Evolutionary conservation across 192 early-diverging fungal species (phyloP).

Genomic region (Podila verticillata): DNA sequence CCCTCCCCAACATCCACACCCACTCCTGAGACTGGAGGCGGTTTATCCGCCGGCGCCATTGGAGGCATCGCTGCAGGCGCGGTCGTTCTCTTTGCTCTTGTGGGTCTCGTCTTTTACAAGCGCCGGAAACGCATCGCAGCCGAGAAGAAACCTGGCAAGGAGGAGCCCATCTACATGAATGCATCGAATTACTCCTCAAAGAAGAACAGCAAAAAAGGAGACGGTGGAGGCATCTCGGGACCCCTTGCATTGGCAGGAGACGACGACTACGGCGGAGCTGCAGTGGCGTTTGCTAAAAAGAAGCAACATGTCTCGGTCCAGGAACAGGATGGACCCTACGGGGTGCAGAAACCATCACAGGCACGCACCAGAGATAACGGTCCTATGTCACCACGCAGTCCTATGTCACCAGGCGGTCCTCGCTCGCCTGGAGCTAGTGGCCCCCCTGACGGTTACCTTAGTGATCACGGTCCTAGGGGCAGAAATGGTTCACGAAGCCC

Average conservation of each 20-base stretch:
- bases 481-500: too few relatives aligned
- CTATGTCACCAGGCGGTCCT: not conserved
- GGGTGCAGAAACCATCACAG: not conserved
- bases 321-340: not conserved
- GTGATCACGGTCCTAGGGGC: too few relatives aligned
- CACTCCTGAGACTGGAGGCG: not conserved
- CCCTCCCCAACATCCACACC: constrained; percentile 2
- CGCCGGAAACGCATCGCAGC: constrained; percentile 14
- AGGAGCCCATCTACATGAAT: constrained; percentile 40
- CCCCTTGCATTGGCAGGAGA: constrained; percentile 32
- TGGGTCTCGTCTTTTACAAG: constrained; percentile 38
- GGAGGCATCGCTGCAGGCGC: constrained; percentile 40
- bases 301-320: not conserved
- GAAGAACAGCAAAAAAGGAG: constrained; percentile 6
- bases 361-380: not conserved
- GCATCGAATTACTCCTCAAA: constrained; percentile 25
- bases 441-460: not conserved
- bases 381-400: not conserved
- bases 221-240: constrained; percentile 19
- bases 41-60: constrained; percentile 26
- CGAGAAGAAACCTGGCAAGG: not conserved
- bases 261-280: not conserved
- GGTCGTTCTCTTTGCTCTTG: constrained; percentile 18
- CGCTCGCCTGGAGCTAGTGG: not conserved
- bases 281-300: constrained; percentile 1